These are phyloP conservation scores for Fusarium pseudograminearum DNA, from an alignment of 2,329 filamentous ascomycete species.

Conservation along the genomic window DNA sequence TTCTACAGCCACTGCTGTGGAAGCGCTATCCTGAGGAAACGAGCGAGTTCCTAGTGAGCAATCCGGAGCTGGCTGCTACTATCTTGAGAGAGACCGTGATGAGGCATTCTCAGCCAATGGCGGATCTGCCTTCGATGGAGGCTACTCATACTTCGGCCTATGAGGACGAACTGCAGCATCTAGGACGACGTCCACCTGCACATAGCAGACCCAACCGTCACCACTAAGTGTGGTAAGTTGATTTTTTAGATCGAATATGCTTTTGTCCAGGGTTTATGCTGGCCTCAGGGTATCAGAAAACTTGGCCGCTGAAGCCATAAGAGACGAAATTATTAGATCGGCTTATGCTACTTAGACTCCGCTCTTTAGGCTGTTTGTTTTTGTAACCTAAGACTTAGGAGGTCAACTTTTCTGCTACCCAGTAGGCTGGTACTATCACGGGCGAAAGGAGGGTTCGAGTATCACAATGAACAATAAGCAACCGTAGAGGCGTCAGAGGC, in stretches of 20 bases:
- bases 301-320: too few relatives aligned
- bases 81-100: conserved; percentile 61
- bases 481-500: background rate
- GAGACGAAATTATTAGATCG: too few relatives aligned
- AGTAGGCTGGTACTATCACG: background rate
- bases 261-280: background rate
- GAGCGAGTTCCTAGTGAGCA: conserved; percentile 56
- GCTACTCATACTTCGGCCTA: conserved; percentile 15
- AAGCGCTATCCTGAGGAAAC: conserved; percentile 56
- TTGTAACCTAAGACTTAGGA: too few relatives aligned
- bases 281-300: too few relatives aligned
- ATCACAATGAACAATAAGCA: background rate
- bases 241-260: background rate
- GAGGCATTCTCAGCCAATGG: conserved; percentile 52
- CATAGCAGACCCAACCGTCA: background rate
- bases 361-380: too few relatives aligned
- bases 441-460: background rate
- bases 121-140: conserved; percentile 61
- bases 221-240: background rate
- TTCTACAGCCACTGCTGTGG: conserved; percentile 61
- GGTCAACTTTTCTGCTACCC: too few relatives aligned
- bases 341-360: too few relatives aligned
- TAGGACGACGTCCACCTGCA: conserved; percentile 13
- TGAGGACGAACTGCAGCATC: conserved; percentile 20
- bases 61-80: conserved; percentile 61